These are phyloP conservation scores for Aureobasidium sp. DNA, from an alignment of 2,329 filamentous ascomycete genomes.

Conservation along the genomic window DNA sequence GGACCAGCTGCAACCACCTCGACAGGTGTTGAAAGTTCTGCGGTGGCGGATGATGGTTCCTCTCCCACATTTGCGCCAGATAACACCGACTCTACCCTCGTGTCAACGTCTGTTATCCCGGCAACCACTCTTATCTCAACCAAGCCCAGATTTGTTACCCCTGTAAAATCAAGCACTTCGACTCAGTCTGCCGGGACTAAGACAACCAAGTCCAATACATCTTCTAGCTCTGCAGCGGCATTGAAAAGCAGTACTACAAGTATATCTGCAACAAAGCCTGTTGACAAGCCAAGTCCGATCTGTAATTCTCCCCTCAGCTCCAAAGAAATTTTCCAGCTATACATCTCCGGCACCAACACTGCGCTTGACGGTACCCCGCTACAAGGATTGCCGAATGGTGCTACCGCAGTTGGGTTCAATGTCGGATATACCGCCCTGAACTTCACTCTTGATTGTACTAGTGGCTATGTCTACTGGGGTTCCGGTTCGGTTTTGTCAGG, in stretches of 20 bases:
- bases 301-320: constrained; percentile 1
- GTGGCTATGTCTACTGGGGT: constrained; percentile 17
- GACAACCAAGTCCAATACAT: not conserved
- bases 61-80: not conserved
- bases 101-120: not conserved
- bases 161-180: not conserved
- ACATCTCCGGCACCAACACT: constrained; percentile 5
- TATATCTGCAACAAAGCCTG: not conserved
- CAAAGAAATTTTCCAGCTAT: constrained; percentile 9
- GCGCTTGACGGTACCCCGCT: constrained; percentile 12
- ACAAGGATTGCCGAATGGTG: constrained; percentile 15
- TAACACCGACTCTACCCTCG: no score
- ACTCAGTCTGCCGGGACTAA: not conserved
- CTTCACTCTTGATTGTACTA: constrained; percentile 18
- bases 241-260: not conserved
- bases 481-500: constrained; percentile 9
- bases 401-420: constrained; percentile 15
- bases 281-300: not conserved
- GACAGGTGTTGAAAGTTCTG: not conserved
- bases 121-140: not conserved
- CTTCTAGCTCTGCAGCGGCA: not conserved
- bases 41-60: not conserved
- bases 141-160: not conserved
- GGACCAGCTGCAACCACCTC: not conserved
- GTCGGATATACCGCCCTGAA: constrained; percentile 16